These are phyloP conservation scores for Myriosclerotinia curreyana DNA, from an alignment of 2,329 filamentous ascomycete species.

Conservation along the genomic window DNA sequence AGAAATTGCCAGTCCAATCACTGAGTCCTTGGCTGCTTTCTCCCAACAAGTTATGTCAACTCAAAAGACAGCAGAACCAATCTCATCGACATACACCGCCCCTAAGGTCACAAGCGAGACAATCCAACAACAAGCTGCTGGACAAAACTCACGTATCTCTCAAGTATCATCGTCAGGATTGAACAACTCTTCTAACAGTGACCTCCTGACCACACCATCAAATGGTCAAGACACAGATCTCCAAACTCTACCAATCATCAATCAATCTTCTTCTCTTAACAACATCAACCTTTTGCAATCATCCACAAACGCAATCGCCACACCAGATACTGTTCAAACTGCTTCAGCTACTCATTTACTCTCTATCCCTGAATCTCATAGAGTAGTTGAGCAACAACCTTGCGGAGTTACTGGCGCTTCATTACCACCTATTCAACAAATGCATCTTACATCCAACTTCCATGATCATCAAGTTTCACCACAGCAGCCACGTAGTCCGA, in stretches of 20 bases:
- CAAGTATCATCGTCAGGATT: not conserved
- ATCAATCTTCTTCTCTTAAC: not conserved
- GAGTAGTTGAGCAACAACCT: constrained; percentile 3
- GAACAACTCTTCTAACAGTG: not conserved
- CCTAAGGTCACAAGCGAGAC: not conserved
- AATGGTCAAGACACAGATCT: not conserved
- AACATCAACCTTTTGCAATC: not conserved
- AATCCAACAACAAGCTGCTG: not conserved
- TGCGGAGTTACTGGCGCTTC: constrained; percentile 8
- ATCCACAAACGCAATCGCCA: not conserved
- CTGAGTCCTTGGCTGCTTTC: not conserved
- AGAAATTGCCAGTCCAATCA: constrained; percentile 4
- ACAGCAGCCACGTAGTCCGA: not conserved
- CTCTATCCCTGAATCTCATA: not conserved
- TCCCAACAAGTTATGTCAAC: constrained; percentile 5
- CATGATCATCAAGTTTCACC: not conserved
- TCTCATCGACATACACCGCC: not conserved
- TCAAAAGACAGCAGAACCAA: not conserved
- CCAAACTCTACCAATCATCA: not conserved
- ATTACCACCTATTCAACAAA: not conserved
- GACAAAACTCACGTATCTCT: not conserved
- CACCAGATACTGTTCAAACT: not conserved
- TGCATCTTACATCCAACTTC: not conserved
- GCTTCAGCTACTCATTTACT: constrained; percentile 6
- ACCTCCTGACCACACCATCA: not conserved